Percentiles rank a stretch among this genome's conserved stretches.
These are phyloP conservation scores for Sporisorium reilianum DNA, from an alignment of 1,284 basidiomycete genomes.

Conservation along the genomic window DNA sequence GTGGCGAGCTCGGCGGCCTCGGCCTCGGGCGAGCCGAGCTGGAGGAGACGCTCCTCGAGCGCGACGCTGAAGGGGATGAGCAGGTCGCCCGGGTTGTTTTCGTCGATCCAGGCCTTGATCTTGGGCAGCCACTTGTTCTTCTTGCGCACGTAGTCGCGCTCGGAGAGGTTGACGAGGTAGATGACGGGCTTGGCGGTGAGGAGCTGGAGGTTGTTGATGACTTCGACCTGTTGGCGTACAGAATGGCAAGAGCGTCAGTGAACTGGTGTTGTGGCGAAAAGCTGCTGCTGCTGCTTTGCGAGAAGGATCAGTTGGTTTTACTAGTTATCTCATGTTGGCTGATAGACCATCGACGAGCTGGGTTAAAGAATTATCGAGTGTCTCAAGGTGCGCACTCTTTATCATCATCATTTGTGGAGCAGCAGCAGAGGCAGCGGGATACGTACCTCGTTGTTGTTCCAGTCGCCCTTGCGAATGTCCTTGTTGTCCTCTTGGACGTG, in stretches of 20 bases:
- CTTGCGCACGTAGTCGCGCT: constrained; percentile 93
- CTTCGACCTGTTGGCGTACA: constrained; percentile 80
- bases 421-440: constrained; percentile 1
- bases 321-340: constrained; percentile 66
- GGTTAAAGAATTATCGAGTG: constrained; percentile 78
- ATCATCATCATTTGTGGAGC: constrained; percentile 74
- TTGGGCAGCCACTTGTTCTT: constrained; percentile 99
- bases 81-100: constrained; percentile 93
- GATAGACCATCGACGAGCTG: constrained; percentile 77
- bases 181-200: constrained; percentile 97
- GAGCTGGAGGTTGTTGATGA: constrained; percentile 90
- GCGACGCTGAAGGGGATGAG: constrained; percentile 98
- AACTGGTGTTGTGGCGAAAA: neutral
- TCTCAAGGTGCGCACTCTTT: constrained; percentile 75
- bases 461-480: constrained; percentile 93
- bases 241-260: neutral
- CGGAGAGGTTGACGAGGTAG: constrained; percentile 97
- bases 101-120: constrained; percentile 99
- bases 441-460: constrained; percentile 96
- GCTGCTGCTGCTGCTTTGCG: constrained; percentile 6
- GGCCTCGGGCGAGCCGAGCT: constrained; percentile 64
- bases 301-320: constrained; percentile 52
- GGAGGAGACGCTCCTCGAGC: constrained; percentile 88
- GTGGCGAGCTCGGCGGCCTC: constrained; percentile 62
- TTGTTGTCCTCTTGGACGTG: constrained; percentile 83